Conservation (phyloP, 2,329 filamentous ascomycete species). For the Pseudogymnoascus sp. region DNA sequence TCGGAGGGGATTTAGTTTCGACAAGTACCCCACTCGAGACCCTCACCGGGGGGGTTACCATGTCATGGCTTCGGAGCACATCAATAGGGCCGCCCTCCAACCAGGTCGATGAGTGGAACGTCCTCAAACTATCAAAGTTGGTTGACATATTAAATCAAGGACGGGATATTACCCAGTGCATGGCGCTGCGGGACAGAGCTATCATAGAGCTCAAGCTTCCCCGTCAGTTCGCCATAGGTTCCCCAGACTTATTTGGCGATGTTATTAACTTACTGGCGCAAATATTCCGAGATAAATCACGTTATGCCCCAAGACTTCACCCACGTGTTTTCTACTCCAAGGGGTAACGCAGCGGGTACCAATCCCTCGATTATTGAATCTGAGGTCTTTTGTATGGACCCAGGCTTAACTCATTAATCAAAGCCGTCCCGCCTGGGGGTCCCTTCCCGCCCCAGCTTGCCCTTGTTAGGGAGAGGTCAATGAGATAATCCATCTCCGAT, state of each 20-base stretch:
- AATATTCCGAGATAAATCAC: not conserved
- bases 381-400: not conserved
- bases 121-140: not conserved
- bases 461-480: not conserved
- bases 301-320: not conserved
- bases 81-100: not conserved
- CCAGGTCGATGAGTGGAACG: not conserved
- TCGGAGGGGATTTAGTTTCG: not conserved
- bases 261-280: not conserved
- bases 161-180: not conserved
- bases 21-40: not conserved
- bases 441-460: not conserved
- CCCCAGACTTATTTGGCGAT: not conserved
- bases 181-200: not conserved
- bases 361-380: not conserved
- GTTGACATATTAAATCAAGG: not conserved
- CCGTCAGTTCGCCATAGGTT: not conserved
- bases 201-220: not conserved
- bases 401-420: not conserved
- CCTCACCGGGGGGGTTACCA: not conserved
- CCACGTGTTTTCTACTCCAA: not conserved
- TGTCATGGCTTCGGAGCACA: not conserved
- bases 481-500: not conserved
- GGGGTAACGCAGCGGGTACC: not conserved
- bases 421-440: not conserved